Percentiles rank a stretch among this genome's conserved stretches.
Conservation (phyloP, 148 eudicot species). For the Gaultheria prostrata region DNA sequence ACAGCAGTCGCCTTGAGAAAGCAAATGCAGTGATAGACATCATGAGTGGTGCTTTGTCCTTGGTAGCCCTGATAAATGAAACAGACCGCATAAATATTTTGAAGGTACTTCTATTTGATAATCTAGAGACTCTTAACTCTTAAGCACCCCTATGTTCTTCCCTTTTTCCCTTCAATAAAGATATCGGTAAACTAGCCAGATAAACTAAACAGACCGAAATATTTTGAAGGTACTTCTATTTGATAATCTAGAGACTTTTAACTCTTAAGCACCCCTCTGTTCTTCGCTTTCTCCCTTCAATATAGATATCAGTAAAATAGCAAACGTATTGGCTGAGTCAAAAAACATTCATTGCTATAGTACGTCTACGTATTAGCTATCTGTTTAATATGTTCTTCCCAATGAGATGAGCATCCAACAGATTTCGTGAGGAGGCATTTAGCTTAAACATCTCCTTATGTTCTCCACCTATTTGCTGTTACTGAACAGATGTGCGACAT, state of each 20-base stretch:
- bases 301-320: background rate
- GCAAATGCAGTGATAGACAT: constrained; percentile 92
- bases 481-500: constrained; percentile 89
- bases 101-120: constrained; percentile 50
- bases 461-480: constrained; percentile 11
- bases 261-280: background rate
- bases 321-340: background rate
- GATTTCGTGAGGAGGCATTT: background rate
- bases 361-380: background rate
- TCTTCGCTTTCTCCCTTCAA: background rate
- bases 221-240: constrained; percentile 70
- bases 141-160: background rate
- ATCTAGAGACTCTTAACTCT: background rate
- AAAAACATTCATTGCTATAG: background rate
- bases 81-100: constrained; percentile 92
- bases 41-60: constrained; percentile 82
- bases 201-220: constrained; percentile 92
- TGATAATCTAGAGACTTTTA: background rate
- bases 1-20: constrained; percentile 59
- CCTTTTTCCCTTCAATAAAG: too few species aligned
- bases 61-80: constrained; percentile 91
- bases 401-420: background rate
- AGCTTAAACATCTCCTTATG: constrained; percentile 11
- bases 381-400: constrained; percentile 9
- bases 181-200: too few species aligned